phyloP scores from a whole-genome alignment of 2,329 filamentous ascomycete genomes.

The Phialophora verrucosa region DNA sequence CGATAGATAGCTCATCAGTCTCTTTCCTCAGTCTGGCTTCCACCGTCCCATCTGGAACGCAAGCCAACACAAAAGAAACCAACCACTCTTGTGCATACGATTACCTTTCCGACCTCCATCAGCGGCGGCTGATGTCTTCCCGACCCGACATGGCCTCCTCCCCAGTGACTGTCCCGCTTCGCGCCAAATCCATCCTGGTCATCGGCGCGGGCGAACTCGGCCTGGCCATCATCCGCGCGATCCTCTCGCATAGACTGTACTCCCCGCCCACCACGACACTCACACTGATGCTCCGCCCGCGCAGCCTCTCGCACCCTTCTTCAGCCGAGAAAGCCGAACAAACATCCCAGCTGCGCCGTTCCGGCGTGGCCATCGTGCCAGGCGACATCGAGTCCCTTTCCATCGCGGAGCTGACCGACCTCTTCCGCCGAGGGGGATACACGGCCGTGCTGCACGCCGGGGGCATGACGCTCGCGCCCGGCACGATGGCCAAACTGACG shows the following conservation, averaged over 20 bases:
- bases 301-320: conserved; percentile 51
- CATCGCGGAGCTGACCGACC: conserved; percentile 46
- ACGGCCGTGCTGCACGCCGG: conserved; percentile 62
- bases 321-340: conserved; percentile 47
- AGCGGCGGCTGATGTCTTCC: too few relatives aligned
- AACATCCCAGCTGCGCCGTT: conserved; percentile 42
- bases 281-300: conserved; percentile 61
- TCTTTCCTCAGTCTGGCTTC: too few relatives aligned
- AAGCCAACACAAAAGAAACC: too few relatives aligned
- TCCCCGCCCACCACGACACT: conserved; percentile 48
- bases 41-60: not conserved
- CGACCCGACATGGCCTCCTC: too few relatives aligned
- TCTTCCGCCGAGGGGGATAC: conserved; percentile 47
- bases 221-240: conserved; percentile 58
- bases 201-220: conserved; percentile 73
- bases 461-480: conserved; percentile 63
- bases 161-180: too few relatives aligned
- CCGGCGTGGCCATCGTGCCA: conserved; percentile 51
- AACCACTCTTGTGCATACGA: too few relatives aligned
- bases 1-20: too few relatives aligned
- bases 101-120: too few relatives aligned
- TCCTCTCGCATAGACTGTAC: conserved; percentile 54
- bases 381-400: conserved; percentile 53
- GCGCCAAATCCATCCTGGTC: conserved; percentile 58
- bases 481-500: conserved; percentile 64